These are phyloP conservation scores for Cetradonia linearis DNA, from an alignment of 495 filamentous ascomycete genomes.

Conservation along the genomic window DNA sequence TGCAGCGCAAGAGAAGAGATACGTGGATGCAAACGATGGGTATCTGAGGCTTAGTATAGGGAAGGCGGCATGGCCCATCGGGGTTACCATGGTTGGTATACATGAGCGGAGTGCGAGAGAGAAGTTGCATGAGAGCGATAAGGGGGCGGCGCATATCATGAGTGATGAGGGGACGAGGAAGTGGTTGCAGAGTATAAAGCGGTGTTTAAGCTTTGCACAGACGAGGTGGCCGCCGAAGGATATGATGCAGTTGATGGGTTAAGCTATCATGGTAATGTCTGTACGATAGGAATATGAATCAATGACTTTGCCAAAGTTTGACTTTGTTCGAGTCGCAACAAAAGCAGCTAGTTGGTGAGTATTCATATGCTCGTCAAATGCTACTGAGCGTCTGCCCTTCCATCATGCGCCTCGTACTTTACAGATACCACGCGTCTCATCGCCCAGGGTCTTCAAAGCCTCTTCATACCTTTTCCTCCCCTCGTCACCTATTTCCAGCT, in stretches of 20 bases:
- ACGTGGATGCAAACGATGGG: slow-evolving; percentile 94
- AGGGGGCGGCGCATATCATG: slow-evolving; percentile 83
- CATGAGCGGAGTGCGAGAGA: slow-evolving; percentile 92
- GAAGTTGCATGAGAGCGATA: slow-evolving; percentile 81
- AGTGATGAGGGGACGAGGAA: slow-evolving; percentile 91
- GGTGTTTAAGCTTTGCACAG: slow-evolving; percentile 93
- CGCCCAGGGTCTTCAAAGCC: not conserved
- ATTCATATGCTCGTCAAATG: not conserved
- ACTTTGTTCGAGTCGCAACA: not conserved
- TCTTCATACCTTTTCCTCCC: not conserved
- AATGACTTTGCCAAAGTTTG: not conserved
- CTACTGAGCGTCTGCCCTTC: no score
- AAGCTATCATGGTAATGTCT: slow-evolving; percentile 19
- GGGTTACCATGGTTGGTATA: slow-evolving; percentile 99
- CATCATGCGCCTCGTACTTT: not conserved
- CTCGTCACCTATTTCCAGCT: not conserved
- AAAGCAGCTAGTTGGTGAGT: not conserved
- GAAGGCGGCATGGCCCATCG: slow-evolving; percentile 98
- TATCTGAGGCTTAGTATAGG: slow-evolving; percentile 90
- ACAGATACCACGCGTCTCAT: not conserved
- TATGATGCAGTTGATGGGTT: slow-evolving; percentile 93
- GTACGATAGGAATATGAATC: no score
- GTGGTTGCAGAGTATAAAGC: slow-evolving; percentile 94
- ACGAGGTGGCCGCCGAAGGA: slow-evolving; percentile 93
- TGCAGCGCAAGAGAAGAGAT: slow-evolving; percentile 77